Conservation (phyloP, 805 yeast species). For the Ogataea parapolymorpha region DNA sequence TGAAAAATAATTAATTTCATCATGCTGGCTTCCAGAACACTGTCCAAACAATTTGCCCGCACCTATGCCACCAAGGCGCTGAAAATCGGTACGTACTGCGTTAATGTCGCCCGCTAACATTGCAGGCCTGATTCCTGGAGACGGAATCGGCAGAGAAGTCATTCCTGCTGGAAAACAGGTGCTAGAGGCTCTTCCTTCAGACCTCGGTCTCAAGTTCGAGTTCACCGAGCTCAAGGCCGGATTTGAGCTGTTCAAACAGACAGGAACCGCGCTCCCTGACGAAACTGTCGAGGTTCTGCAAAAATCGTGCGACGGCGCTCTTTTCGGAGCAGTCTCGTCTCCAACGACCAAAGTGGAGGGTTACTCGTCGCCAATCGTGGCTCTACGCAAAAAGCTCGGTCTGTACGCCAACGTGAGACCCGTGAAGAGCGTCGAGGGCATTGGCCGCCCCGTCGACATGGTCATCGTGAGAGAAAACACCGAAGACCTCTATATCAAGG, state of each 20-base stretch:
- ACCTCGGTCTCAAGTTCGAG: conserved; percentile 73
- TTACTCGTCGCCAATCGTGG: conserved; percentile 97
- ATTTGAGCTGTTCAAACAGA: conserved; percentile 84
- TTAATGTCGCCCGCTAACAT: neutral
- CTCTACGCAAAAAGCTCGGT: conserved; percentile 93
- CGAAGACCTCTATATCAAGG: conserved; percentile 94
- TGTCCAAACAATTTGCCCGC: conserved; percentile 5
- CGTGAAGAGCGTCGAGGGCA: conserved; percentile 85
- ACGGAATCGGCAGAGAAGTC: conserved; percentile 97
- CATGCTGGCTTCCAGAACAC: conserved; percentile 9
- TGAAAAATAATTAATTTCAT: conserved; percentile 1
- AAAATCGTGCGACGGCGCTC: conserved; percentile 90
- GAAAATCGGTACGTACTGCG: conserved; percentile 42
- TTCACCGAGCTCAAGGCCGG: conserved; percentile 92
- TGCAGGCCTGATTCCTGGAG: conserved; percentile 81
- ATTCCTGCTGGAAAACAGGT: conserved; percentile 94
- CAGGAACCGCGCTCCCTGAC: conserved; percentile 96
- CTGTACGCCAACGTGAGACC: conserved; percentile 97
- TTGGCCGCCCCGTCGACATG: conserved; percentile 90
- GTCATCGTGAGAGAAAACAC: conserved; percentile 98
- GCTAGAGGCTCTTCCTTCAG: conserved; percentile 76
- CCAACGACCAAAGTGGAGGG: conserved; percentile 94
- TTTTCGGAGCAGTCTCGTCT: conserved; percentile 96
- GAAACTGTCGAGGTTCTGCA: conserved; percentile 78
- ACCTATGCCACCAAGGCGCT: conserved; percentile 40